phyloP scores from a whole-genome alignment of 106 monocot species.

The Dioscorea zingiberensis region DNA sequence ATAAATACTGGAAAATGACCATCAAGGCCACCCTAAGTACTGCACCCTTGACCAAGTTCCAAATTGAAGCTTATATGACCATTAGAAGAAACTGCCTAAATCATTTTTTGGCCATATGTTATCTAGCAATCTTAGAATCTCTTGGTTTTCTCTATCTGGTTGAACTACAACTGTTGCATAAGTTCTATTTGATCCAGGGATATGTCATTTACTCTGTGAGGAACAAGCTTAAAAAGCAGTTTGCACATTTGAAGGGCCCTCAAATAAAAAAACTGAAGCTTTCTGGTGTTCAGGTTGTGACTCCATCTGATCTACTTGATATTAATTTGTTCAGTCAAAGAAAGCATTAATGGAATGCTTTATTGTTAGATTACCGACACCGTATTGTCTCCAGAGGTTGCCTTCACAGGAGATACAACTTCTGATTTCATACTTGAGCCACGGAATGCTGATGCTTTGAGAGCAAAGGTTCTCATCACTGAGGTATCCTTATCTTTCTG shows the following conservation, averaged over 20 bases:
- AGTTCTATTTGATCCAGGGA: slow-evolving; percentile 41
- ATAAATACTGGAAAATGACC: too few species aligned
- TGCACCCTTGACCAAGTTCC: too few species aligned
- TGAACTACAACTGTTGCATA: too few species aligned
- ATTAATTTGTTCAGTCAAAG: too few species aligned
- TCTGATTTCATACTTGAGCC: slow-evolving; percentile 95
- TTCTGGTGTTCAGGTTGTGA: slow-evolving; percentile 67
- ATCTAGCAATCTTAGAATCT: too few species aligned
- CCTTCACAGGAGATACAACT: slow-evolving; percentile 91
- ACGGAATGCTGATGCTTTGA: slow-evolving; percentile 90
- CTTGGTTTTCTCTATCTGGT: too few species aligned
- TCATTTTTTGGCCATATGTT: too few species aligned
- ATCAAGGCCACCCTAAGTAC: too few species aligned
- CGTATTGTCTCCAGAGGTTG: slow-evolving; percentile 90
- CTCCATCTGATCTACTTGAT: too few species aligned
- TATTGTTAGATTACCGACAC: slow-evolving; percentile 79
- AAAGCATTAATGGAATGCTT: not conserved
- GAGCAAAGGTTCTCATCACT: slow-evolving; percentile 94
- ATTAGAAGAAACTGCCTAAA: too few species aligned
- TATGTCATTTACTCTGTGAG: slow-evolving; percentile 90
- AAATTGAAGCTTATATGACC: too few species aligned
- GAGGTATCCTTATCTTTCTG: slow-evolving; percentile 41
- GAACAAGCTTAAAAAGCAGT: slow-evolving; percentile 91
- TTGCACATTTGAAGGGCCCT: slow-evolving; percentile 66
- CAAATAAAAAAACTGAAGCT: slow-evolving; percentile 87